Evolutionary conservation across 306 rosid species (phyloP).

Genomic region (Alnus rubra): DNA sequence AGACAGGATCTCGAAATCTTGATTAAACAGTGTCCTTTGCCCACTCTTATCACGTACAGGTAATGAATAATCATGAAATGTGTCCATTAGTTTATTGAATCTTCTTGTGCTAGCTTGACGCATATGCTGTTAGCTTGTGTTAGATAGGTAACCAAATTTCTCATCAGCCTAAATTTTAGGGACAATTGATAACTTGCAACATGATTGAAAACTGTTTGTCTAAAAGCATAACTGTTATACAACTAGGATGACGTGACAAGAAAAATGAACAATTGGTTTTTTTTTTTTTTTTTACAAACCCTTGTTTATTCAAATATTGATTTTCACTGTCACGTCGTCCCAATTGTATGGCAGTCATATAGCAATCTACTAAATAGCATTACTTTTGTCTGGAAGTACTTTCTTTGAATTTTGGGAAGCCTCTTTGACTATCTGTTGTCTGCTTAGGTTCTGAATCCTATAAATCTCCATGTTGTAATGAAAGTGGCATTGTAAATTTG

Average conservation of each 20-base stretch:
- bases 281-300: too few species aligned
- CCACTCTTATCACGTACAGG: constrained; percentile 57
- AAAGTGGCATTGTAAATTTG: too few species aligned
- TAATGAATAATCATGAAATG: neutral
- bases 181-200: neutral
- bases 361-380: too few species aligned
- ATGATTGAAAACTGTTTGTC: neutral
- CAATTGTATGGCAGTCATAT: too few species aligned
- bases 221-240: too few species aligned
- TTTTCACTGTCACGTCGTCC: too few species aligned
- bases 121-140: neutral
- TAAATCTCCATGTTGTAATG: too few species aligned
- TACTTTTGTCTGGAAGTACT: neutral
- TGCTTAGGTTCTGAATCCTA: neutral
- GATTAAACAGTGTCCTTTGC: constrained; percentile 39
- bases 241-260: too few species aligned
- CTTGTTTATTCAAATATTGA: too few species aligned
- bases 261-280: too few species aligned
- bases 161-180: neutral
- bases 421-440: neutral
- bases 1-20: constrained; percentile 37
- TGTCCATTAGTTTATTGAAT: neutral
- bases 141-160: neutral
- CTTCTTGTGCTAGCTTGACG: neutral
- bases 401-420: neutral